These are phyloP conservation scores for Skeletonema grethae DNA, from an alignment of 108 stramenopile genomes.

Conservation along the genomic window DNA sequence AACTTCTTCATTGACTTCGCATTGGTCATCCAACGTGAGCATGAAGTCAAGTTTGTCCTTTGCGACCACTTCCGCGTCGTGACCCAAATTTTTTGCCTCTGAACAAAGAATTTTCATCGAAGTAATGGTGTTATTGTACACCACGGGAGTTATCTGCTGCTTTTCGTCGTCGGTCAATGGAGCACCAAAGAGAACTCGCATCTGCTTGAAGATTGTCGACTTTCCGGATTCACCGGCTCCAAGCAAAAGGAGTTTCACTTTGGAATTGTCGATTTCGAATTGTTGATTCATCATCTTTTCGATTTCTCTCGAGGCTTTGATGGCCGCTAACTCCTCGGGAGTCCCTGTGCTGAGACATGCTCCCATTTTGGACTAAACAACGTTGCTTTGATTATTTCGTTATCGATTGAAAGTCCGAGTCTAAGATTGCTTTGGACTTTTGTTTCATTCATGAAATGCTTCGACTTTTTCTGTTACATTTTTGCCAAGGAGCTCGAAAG, in stretches of 20 bases:
- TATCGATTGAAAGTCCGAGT: neutral
- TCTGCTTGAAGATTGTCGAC: constrained; percentile 98
- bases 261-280: constrained; percentile 49
- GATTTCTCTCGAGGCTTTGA: constrained; percentile 51
- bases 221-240: constrained; percentile 99
- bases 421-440: neutral
- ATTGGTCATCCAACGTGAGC: constrained; percentile 41
- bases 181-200: constrained; percentile 83
- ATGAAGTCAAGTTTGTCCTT: constrained; percentile 50
- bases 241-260: constrained; percentile 96
- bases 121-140: constrained; percentile 77
- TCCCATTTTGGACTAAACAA: constrained; percentile 28
- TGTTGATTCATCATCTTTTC: constrained; percentile 48
- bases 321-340: constrained; percentile 36
- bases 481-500: too few species aligned
- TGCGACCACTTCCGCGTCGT: constrained; percentile 45
- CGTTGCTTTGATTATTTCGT: neutral
- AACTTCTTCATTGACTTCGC: constrained; percentile 52
- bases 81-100: constrained; percentile 65
- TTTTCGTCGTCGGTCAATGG: constrained; percentile 80
- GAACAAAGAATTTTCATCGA: constrained; percentile 81
- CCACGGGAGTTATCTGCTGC: constrained; percentile 83
- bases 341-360: constrained; percentile 36
- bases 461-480: too few species aligned
- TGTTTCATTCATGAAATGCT: neutral